These are phyloP conservation scores for Haplosporangium sp. DNA, from an alignment of 371 early-diverging fungal species.

Conservation along the genomic window DNA sequence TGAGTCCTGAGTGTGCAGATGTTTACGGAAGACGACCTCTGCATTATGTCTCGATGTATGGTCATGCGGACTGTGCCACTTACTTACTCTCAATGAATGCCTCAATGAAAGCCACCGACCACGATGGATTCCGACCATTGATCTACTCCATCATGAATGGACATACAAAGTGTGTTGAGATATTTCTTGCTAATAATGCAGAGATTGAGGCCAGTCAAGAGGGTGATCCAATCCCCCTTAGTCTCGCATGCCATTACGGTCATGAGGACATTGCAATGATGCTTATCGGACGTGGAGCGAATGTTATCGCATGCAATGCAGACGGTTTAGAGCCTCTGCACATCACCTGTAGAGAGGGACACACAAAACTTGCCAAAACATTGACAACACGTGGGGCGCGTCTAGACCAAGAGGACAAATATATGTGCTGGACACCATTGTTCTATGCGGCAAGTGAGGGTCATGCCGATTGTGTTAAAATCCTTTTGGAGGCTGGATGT, in stretches of 20 bases:
- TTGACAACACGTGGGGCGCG: slow-evolving; percentile 80
- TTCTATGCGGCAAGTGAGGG: slow-evolving; percentile 97
- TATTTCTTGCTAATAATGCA: slow-evolving; percentile 75
- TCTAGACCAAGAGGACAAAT: slow-evolving; percentile 86
- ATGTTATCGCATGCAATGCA: slow-evolving; percentile 66
- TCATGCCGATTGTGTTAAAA: slow-evolving; percentile 81
- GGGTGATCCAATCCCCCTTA: slow-evolving; percentile 76
- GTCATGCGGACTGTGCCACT: slow-evolving; percentile 76
- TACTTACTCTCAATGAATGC: slow-evolving; percentile 73
- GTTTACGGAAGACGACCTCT: slow-evolving; percentile 90
- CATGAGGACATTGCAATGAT: slow-evolving; percentile 87
- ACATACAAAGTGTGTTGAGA: slow-evolving; percentile 79
- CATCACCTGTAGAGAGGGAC: slow-evolving; percentile 89
- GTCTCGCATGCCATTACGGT: slow-evolving; percentile 91
- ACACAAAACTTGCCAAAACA: slow-evolving; percentile 75
- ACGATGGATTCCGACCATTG: slow-evolving; percentile 90
- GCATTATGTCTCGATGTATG: slow-evolving; percentile 95
- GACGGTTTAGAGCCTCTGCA: slow-evolving; percentile 92
- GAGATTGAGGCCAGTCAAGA: slow-evolving; percentile 73
- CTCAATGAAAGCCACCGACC: slow-evolving; percentile 77
- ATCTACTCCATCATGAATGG: slow-evolving; percentile 90
- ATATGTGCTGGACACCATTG: slow-evolving; percentile 95
- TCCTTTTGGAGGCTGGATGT: slow-evolving; percentile 85
- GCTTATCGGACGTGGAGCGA: slow-evolving; percentile 82
- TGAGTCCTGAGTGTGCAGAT: slow-evolving; percentile 77